Percentiles rank a stretch among this genome's conserved stretches.
Evolutionary conservation across 1,139 yeast genomes (phyloP).

Genomic region (Zhuliangozyma parablackwelliae): DNA sequence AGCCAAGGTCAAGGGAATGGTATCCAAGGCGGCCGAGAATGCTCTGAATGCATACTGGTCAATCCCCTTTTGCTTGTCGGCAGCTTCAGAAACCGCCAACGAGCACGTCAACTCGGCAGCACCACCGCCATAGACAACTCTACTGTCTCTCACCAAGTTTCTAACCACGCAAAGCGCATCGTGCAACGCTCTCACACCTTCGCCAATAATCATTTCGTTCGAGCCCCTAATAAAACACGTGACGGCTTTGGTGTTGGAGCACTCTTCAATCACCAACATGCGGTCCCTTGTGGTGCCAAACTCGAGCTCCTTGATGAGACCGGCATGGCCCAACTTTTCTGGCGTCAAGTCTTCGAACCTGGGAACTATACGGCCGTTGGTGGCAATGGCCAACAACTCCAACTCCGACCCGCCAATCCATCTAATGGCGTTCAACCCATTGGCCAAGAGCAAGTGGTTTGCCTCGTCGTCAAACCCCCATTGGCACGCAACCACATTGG

Average conservation of each 20-base stretch:
- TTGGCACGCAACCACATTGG: conserved; percentile 95
- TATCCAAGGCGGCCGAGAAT: conserved; percentile 84
- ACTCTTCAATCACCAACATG: conserved; percentile 91
- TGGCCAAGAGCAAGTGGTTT: conserved; percentile 83
- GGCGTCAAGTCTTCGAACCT: conserved; percentile 86
- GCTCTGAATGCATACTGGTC: conserved; percentile 98
- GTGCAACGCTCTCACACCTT: conserved; percentile 92
- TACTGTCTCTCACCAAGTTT: conserved; percentile 83
- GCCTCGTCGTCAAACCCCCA: conserved; percentile 99
- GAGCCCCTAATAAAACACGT: conserved; percentile 94
- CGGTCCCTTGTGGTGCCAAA: conserved; percentile 96
- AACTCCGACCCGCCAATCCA: conserved; percentile 99
- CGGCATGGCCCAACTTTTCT: conserved; percentile 85
- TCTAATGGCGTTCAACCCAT: conserved; percentile 90
- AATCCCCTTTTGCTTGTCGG: conserved; percentile 88
- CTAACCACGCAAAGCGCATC: conserved; percentile 97
- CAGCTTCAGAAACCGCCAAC: conserved; percentile 84
- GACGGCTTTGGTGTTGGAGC: conserved; percentile 85
- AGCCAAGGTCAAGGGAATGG: conserved; percentile 90
- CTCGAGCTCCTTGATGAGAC: conserved; percentile 78
- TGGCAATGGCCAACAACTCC: conserved; percentile 94
- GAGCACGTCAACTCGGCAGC: conserved; percentile 96
- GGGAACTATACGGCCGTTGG: conserved; percentile 95
- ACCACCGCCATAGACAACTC: conserved; percentile 98
- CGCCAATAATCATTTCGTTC: conserved; percentile 96